These are phyloP conservation scores for Limnanthes douglasii DNA, from an alignment of 345 rosid species.

Conservation along the genomic window DNA sequence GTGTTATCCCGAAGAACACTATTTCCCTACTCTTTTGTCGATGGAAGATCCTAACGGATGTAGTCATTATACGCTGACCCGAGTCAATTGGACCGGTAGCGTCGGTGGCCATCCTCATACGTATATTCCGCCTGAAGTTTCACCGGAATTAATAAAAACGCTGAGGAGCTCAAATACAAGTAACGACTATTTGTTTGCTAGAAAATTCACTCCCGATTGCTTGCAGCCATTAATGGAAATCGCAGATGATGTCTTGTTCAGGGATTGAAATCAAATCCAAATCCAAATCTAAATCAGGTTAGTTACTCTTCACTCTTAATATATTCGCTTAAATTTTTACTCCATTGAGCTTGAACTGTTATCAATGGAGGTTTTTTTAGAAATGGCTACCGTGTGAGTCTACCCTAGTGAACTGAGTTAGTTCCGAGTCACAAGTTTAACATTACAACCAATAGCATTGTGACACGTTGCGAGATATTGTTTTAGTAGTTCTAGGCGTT, in stretches of 20 bases:
- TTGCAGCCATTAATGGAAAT: conserved; percentile 52
- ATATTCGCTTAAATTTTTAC: too few relatives aligned
- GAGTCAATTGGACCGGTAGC: conserved; percentile 76
- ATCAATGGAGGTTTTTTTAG: too few relatives aligned
- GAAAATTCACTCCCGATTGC: conserved; percentile 65
- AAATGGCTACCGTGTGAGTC: too few relatives aligned
- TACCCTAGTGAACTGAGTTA: too few relatives aligned
- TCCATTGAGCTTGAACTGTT: too few relatives aligned
- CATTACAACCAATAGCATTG: too few relatives aligned
- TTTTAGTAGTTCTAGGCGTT: too few relatives aligned
- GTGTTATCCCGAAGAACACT: conserved; percentile 87
- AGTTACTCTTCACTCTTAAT: too few relatives aligned
- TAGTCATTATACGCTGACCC: conserved; percentile 46
- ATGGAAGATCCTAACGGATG: conserved; percentile 57
- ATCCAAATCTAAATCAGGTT: too few relatives aligned
- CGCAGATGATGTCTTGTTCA: conserved; percentile 44
- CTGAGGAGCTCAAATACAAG: conserved; percentile 38
- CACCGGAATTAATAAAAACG: conserved; percentile 24
- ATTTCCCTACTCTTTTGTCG: conserved; percentile 69
- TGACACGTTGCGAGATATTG: too few relatives aligned
- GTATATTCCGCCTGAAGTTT: conserved; percentile 31
- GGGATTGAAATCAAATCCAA: too few relatives aligned
- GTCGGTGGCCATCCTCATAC: conserved; percentile 60
- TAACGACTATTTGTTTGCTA: conserved; percentile 47
- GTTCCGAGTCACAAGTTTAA: too few relatives aligned